Base-by-base conservation (phyloP, 73 alveolate species). In the Loxodes magnus region DNA sequence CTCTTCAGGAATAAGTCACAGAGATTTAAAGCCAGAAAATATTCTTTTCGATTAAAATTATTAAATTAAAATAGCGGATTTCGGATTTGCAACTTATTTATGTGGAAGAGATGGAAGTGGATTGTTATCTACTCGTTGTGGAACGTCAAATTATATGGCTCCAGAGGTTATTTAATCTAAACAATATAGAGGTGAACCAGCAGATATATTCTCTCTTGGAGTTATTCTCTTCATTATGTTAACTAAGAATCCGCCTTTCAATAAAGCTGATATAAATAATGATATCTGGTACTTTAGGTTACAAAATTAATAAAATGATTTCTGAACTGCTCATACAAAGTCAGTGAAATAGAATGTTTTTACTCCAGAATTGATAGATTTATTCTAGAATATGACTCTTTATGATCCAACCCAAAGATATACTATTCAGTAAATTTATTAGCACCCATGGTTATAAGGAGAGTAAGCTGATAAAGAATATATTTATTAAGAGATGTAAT, bases 151-250 rank as follows among this genome's bases (percentile, higher is more conserved):
- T 5, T 76, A 61, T 56, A 24, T 39, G 33, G 85, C 82, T 17
- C 91, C 91, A 10, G 91, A 77, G 54, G 37, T 77, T 1, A 37
- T 36, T 15, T 34, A 9, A 20, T 37, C 46, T 15, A 35, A 63
- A 16, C 59, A 16, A 10, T 77, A 77, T 56, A 57, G 48, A 34
- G 82, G 87, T 15, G 56, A 19, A 36, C 52, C 42, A 31, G 51
- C 26, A 27, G 91, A 77, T 51, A 42, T 71, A 4, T 77, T 71
- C 52, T 36, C 78, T 28, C 56, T 55, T 20, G 86, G 82, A 24
- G 74, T 71, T 0, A 33, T 72, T 4, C 51, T 77, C 31, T 77
- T 77, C 56, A 64, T 52, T 23, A 62, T 62, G 70, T 5, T 3
- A 9, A 14, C 75, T n/a, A 15, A 53, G 4, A 23, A 26, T 27